Conservation (phyloP, 1,284 basidiomycete species). For the Hypsizygus ulmarius region DNA sequence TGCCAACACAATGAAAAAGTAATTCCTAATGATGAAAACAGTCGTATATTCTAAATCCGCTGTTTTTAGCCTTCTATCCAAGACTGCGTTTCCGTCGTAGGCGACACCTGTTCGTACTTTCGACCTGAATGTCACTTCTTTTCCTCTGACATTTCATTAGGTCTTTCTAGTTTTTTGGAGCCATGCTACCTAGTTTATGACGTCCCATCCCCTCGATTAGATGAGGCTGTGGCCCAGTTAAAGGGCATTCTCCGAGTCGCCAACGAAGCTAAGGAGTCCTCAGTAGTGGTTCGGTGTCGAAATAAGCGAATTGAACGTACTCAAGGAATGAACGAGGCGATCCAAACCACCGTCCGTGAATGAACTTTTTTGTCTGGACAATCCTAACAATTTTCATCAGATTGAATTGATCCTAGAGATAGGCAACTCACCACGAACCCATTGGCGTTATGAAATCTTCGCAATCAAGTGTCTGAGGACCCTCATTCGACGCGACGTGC, state of each 20-base stretch:
- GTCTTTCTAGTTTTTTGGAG: slow-evolving; percentile 57
- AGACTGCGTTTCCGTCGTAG: slow-evolving; percentile 55
- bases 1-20: slow-evolving; percentile 75
- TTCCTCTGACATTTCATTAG: slow-evolving; percentile 32
- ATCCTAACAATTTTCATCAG: slow-evolving; percentile 26
- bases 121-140: background rate
- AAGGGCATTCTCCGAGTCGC: slow-evolving; percentile 35
- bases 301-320: slow-evolving; percentile 46
- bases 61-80: slow-evolving; percentile 62
- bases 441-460: slow-evolving; percentile 84
- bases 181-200: slow-evolving; percentile 56
- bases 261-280: slow-evolving; percentile 29
- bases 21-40: background rate
- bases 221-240: slow-evolving; percentile 35
- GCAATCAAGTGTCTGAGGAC: slow-evolving; percentile 74
- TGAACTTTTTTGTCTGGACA: slow-evolving; percentile 2
- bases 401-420: slow-evolving; percentile 46
- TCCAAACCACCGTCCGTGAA: slow-evolving; percentile 42
- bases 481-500: slow-evolving; percentile 72
- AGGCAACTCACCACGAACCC: slow-evolving; percentile 57
- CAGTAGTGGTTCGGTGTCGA: slow-evolving; percentile 42
- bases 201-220: slow-evolving; percentile 43
- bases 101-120: slow-evolving; percentile 55
- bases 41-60: slow-evolving; percentile 10
- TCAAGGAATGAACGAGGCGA: slow-evolving; percentile 39